Conservation (phyloP, 306 rosid genomes). For the Hylodesmum podocarpum region DNA sequence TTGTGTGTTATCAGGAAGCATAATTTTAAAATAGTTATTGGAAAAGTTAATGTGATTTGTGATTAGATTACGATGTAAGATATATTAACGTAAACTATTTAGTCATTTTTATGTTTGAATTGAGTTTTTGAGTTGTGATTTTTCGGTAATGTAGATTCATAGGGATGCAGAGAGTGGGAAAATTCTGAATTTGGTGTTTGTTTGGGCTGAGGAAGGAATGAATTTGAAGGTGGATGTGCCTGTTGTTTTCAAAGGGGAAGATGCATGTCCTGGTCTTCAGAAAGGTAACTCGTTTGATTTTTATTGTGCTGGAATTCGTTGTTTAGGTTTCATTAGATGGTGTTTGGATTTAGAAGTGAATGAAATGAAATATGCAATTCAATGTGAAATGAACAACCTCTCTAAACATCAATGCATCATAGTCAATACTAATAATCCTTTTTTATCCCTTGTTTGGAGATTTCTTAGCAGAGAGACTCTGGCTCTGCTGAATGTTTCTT, state of each 20-base stretch:
- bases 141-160: conserved; percentile 54
- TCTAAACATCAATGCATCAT: neutral
- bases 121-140: neutral
- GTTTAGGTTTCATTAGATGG: neutral
- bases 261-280: conserved; percentile 68
- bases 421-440: neutral
- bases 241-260: conserved; percentile 80
- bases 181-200: conserved; percentile 82
- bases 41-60: too few relatives aligned
- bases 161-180: conserved; percentile 66
- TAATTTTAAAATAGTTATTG: too few relatives aligned
- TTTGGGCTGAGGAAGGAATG: conserved; percentile 89
- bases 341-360: neutral
- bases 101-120: neutral
- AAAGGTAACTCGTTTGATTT: conserved; percentile 58
- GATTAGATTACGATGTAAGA: too few relatives aligned
- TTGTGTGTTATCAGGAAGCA: too few relatives aligned
- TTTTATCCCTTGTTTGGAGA: neutral
- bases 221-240: conserved; percentile 86
- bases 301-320: neutral
- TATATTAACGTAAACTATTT: too few relatives aligned
- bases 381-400: neutral
- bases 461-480: neutral
- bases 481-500: neutral
- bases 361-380: conserved; percentile 7